Evolutionary conservation across 768 basidiomycete species (phyloP), one percentile per base, ranked within the genome.

Genomic region (Leucogyrophana mollusca): DNA sequence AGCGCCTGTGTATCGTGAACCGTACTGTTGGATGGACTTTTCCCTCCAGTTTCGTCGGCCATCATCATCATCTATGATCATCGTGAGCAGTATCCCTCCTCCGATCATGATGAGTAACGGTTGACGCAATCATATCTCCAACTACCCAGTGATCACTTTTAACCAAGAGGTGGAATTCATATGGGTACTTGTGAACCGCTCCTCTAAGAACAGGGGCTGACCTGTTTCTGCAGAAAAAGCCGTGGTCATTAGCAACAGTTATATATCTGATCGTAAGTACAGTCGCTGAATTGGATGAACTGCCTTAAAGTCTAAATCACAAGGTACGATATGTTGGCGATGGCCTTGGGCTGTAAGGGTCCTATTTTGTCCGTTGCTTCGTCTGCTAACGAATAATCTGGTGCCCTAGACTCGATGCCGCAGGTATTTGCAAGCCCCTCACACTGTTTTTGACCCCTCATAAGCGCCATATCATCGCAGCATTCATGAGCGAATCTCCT

Each of bases 141-240:
- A 17, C 18, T 18, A 20, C 20, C 6, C 38, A 47, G 46, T 47
- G 20, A 27, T 47, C 18, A 40, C 25, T 33, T 40, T 40, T n/a
- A 38, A 47, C 16, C 46, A 40, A 41, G 46, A 47, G 46, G 13
- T 47, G 21, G 39, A 47, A 40, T 33, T 30, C 13, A 40, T 47
- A 16, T 47, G 46, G 46, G 46, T 47, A 18, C 14, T 25, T 33
- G 3, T 14, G 30, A 24, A 9, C 3, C 7, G 16, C n/a, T 4
- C 6, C 8, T 30, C 4, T 16, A 6, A 11, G 13, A n/a, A 8
- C 9, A 10, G 14, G 30, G 34, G 30, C n/a, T 11, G 5, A 21
- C 24, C 16, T 9, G 16, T 34, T 14, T 16, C 17, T 24, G 14
- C 20, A 47, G 46, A 47, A 47, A 34, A 30, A 22, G 21, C 38